Percentiles rank a stretch among this genome's conserved stretches.
Evolutionary conservation across 2,329 filamentous ascomycete genomes (phyloP).

Genomic region (Cladosporium austrohemisphaericum): DNA sequence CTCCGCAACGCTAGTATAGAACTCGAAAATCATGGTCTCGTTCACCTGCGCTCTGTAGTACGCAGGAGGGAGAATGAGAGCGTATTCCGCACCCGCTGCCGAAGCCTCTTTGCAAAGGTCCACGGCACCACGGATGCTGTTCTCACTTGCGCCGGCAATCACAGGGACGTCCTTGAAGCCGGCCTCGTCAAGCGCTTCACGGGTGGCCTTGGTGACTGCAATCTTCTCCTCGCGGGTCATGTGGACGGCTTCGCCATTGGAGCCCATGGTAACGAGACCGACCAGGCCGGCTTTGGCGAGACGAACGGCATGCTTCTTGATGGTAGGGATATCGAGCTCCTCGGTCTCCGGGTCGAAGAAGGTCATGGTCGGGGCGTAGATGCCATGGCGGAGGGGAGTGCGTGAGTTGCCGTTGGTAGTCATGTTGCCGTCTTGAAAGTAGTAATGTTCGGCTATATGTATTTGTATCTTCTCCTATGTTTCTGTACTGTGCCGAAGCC

Average conservation of each 20-base stretch:
- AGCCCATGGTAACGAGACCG: constrained; percentile 82
- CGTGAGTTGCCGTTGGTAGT: constrained; percentile 27
- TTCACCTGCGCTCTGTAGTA: constrained; percentile 79
- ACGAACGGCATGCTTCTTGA: constrained; percentile 76
- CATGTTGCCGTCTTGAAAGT: constrained; percentile 25
- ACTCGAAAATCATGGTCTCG: constrained; percentile 68
- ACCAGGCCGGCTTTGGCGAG: constrained; percentile 73
- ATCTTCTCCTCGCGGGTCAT: constrained; percentile 74
- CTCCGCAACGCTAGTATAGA: constrained; percentile 73
- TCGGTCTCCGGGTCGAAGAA: constrained; percentile 83
- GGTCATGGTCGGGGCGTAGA: constrained; percentile 86
- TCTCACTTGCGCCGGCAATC: constrained; percentile 76
- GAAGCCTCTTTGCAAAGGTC: constrained; percentile 65
- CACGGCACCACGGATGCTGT: constrained; percentile 76
- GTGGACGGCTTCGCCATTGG: constrained; percentile 86
- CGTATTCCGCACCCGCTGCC: constrained; percentile 72
- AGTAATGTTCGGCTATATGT: neutral
- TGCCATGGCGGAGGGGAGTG: constrained; percentile 70
- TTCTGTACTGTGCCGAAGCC: neutral
- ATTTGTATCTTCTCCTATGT: neutral
- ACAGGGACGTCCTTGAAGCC: constrained; percentile 74
- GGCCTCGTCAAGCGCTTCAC: constrained; percentile 76
- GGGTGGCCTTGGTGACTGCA: constrained; percentile 70
- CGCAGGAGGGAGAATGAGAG: constrained; percentile 72
- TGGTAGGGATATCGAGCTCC: constrained; percentile 73